phyloP scores from a whole-genome alignment of 768 basidiomycete genomes.

The Chiua virens region DNA sequence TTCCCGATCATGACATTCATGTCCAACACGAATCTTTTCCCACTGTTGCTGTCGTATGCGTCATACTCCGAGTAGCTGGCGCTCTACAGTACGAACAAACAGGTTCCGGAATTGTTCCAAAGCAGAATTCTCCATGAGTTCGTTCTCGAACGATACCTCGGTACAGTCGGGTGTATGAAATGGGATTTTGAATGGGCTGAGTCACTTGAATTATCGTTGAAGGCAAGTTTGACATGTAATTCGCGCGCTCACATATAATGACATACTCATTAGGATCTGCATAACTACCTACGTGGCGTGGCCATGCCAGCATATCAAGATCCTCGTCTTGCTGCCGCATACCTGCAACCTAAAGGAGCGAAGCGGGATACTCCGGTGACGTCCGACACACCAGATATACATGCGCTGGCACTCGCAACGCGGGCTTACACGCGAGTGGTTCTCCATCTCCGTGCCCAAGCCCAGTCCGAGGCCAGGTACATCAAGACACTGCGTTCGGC shows the following conservation, averaged over 20 bases:
- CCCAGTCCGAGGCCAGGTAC: conserved; percentile 53
- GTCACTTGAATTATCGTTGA: conserved; percentile 59
- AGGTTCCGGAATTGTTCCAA: conserved; percentile 52
- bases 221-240: conserved; percentile 41
- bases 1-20: conserved; percentile 63
- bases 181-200: conserved; percentile 62
- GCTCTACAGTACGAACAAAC: conserved; percentile 57
- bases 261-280: conserved; percentile 57
- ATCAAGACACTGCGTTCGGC: conserved; percentile 21
- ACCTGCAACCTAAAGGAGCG: conserved; percentile 50
- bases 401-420: conserved; percentile 56
- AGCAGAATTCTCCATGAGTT: conserved; percentile 54
- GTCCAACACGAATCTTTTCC: conserved; percentile 50
- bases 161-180: conserved; percentile 67
- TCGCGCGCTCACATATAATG: background rate
- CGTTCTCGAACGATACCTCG: conserved; percentile 67
- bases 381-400: conserved; percentile 42
- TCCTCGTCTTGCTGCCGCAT: conserved; percentile 54
- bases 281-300: conserved; percentile 78
- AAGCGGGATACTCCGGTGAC: conserved; percentile 42
- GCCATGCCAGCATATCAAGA: conserved; percentile 76
- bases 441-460: conserved; percentile 74
- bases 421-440: conserved; percentile 81
- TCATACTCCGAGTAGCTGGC: conserved; percentile 74
- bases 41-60: conserved; percentile 54